Conservation (phyloP, 2,329 filamentous ascomycete species). For the Hirsutella rhossiliensis region DNA sequence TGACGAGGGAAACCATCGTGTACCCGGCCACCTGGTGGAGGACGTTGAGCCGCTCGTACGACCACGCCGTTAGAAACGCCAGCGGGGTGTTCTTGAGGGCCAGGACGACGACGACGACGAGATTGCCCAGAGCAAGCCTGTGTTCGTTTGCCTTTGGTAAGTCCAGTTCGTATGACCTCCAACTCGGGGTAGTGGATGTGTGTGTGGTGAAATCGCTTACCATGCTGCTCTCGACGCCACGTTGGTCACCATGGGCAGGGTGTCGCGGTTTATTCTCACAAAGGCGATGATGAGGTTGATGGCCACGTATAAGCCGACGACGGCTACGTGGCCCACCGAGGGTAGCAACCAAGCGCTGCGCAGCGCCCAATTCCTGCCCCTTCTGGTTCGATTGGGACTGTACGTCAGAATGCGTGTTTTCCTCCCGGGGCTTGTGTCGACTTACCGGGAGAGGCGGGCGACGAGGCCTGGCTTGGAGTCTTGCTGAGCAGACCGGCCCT, state of each 20-base stretch:
- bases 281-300: conserved; percentile 23
- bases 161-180: too few species aligned
- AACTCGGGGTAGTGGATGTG: too few species aligned
- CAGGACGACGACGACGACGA: conserved; percentile 39
- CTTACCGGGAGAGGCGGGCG: conserved; percentile 2
- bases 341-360: conserved; percentile 14
- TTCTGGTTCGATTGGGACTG: background rate
- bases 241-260: conserved; percentile 17
- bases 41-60: conserved; percentile 46
- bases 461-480: background rate
- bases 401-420: background rate
- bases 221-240: conserved; percentile 26
- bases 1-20: conserved; percentile 29
- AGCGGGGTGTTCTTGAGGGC: conserved; percentile 47
- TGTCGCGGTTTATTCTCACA: conserved; percentile 18
- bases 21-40: conserved; percentile 43
- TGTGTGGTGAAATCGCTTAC: conserved; percentile 12
- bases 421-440: background rate
- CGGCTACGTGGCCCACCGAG: conserved; percentile 18
- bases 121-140: conserved; percentile 31
- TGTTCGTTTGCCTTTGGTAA: background rate
- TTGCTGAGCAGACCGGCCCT: background rate
- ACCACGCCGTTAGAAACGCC: conserved; percentile 37
- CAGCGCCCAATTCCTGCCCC: conserved; percentile 13
- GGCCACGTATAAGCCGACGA: conserved; percentile 16